Base-by-base conservation (phyloP, 345 rosid species). In the Moricandia moricandioides region DNA sequence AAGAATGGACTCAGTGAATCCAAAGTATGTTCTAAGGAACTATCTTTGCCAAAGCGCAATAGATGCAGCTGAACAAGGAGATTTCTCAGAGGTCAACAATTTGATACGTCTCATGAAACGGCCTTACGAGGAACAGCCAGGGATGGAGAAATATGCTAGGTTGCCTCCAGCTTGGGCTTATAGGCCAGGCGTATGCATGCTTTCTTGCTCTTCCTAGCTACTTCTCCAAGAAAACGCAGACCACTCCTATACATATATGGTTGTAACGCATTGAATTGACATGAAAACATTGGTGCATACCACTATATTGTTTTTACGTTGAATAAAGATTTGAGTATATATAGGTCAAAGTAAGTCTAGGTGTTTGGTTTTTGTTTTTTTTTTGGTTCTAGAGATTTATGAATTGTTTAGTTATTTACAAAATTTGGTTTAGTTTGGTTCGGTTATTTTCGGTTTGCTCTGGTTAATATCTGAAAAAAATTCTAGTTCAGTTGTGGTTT, bases 91-190 rank as follows among this genome's bases (percentile, higher is more conserved):
- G 84, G 97, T 90, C 27, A 85, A 84, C 59, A 85, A 88, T 80
- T 72, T 95, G 83, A 85, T 92, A 18, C 90, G 91, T 70, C 73
- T 95, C 29, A 85, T 95, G 85, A 86, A 92, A 67, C 83, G 81
- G 17, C 98, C 98, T 6, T 89, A 86, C 40, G 96, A 90, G 0
- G 98, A 95, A 33, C 99, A 92, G 80, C 97, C 94, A 0, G 98
- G 93, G 69, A 95, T 95, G 99, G 96, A 92, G 80, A 95, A 92
- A 70, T 95, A 90, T 59, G 96, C 96, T 11, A 88, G 97, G 37
- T 79, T 95, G 83, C 99, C 99, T 40, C 99, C 99, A 2, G 98
- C 98, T 0, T 95, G 99, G 99, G 99, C 99, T 24, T 92, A 92
- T 75, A 77, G 99, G 49, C 97, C 99, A 11, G 99, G 97, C 8